Evolutionary conservation across 169 alveolate species (phyloP).

Genomic region (Perkinsus olseni): DNA sequence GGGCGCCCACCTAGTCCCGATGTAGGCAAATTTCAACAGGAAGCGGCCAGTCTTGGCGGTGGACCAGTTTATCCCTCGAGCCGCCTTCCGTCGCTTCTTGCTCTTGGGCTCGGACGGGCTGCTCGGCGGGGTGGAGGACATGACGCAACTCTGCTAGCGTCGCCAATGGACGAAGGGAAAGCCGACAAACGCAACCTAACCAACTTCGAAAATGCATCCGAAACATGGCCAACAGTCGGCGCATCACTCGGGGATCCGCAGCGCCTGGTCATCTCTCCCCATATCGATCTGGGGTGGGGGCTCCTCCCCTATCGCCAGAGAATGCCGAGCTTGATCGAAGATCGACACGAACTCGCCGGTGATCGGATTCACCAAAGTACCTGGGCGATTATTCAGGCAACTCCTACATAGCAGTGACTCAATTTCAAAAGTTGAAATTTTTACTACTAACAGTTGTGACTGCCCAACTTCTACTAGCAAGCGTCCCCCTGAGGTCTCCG

Average conservation of each 20-base stretch:
- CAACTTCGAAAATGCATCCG: not conserved
- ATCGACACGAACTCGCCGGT: not conserved
- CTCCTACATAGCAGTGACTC: no score
- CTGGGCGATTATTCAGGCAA: no score
- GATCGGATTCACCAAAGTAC: no score
- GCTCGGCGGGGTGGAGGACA: not conserved
- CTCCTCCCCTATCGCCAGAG: not conserved
- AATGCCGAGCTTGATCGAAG: not conserved
- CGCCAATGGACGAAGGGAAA: no score
- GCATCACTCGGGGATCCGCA: not conserved
- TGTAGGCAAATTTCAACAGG: slow-evolving; percentile 21
- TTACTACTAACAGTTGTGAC: no score
- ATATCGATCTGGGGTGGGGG: not conserved
- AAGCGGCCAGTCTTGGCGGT: slow-evolving; percentile 15
- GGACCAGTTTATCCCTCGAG: slow-evolving; percentile 23
- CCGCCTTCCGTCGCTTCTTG: not conserved
- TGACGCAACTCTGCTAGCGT: no score
- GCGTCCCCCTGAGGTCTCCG: no score
- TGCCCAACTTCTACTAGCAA: no score
- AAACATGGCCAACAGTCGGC: not conserved
- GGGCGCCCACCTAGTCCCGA: slow-evolving; percentile 23
- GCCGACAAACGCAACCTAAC: no score
- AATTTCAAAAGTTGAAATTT: no score
- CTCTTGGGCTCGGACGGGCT: not conserved
- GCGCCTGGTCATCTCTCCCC: not conserved